Base-by-base conservation (phyloP, 257 asterid genomes). In the Nicotiana otophora region DNA sequence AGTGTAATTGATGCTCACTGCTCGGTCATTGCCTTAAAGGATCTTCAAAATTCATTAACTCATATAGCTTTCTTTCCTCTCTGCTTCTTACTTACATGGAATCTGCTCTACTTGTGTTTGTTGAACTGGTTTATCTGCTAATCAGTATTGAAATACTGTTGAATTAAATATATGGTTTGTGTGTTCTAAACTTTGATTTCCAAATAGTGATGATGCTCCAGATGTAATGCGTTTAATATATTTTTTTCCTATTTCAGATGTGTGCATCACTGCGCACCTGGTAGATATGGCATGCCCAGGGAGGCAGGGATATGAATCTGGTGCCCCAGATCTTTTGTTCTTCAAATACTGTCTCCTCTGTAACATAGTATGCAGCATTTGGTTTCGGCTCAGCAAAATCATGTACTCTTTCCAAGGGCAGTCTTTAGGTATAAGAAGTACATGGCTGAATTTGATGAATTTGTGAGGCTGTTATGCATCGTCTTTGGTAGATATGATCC, bases 251-350 rank as follows among this genome's bases (percentile, higher is more conserved):
- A 78, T 51, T 39, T 6, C 84, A 93, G 97, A 93, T 88, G 89
- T 93, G 98, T 77, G 99, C 98, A 20, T 94, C 97, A 36, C 97
- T 96, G 15, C 79, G 85, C 26, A 90, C 84, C 81, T 93, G 98
- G 86, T 93, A 93, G 48, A 93, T 90, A 83, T 94, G 97, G 67
- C 99, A 94, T 31, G 93, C 97, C 99, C 98, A 96, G 1, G 26
- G 26, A 23, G 26, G 26, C 26, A 23, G 26, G 99, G 98, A 87
- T 94, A 96, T 0, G 98, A 89, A 64, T 91, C 94, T 3, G 98
- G 92, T 7, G 97, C 98, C 89, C 99, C 98, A 96, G 60, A 94
- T 90, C 91, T 88, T 94, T 79, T 89, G 97, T 69, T 92, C 98
- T 87, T 96, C 98, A 31, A 96, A 94, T 12, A 86, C 81, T 0